These are phyloP conservation scores for Anaeramoeba flamelloides DNA, from an alignment of 78 protist species.

Conservation along the genomic window DNA sequence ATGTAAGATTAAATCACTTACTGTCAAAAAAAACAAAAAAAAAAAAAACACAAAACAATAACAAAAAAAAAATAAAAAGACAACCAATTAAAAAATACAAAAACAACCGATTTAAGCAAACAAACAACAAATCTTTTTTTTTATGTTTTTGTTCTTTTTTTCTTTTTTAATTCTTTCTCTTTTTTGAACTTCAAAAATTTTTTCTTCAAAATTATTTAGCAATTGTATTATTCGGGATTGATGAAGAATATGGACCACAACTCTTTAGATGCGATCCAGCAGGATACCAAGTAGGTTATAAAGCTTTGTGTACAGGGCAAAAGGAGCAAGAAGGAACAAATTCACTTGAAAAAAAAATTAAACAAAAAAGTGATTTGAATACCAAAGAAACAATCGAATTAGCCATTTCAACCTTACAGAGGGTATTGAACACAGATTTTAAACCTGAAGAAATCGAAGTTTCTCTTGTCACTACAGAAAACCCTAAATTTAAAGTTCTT, in stretches of 20 bases:
- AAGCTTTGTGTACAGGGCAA: conserved; percentile 70
- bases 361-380: conserved; percentile 41
- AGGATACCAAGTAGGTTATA: conserved; percentile 72
- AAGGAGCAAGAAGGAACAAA: conserved; percentile 82
- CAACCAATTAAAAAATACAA: too few relatives aligned
- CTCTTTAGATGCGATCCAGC: conserved; percentile 81
- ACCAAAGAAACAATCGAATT: conserved; percentile 57
- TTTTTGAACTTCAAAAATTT: background rate
- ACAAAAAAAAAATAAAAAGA: too few relatives aligned
- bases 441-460: conserved; percentile 75
- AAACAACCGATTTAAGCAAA: too few relatives aligned
- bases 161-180: background rate
- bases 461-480: conserved; percentile 32
- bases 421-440: conserved; percentile 62
- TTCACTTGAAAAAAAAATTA: conserved; percentile 79
- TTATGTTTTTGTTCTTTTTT: background rate
- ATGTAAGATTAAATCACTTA: background rate
- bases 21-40: too few relatives aligned
- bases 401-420: conserved; percentile 67
- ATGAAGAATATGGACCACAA: conserved; percentile 68
- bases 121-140: background rate
- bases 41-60: too few relatives aligned
- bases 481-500: conserved; percentile 33
- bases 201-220: conserved; percentile 8
- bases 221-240: conserved; percentile 63